Conservation (phyloP, 2,329 filamentous ascomycete genomes). For the Colletotrichum neosansevieriae region DNA sequence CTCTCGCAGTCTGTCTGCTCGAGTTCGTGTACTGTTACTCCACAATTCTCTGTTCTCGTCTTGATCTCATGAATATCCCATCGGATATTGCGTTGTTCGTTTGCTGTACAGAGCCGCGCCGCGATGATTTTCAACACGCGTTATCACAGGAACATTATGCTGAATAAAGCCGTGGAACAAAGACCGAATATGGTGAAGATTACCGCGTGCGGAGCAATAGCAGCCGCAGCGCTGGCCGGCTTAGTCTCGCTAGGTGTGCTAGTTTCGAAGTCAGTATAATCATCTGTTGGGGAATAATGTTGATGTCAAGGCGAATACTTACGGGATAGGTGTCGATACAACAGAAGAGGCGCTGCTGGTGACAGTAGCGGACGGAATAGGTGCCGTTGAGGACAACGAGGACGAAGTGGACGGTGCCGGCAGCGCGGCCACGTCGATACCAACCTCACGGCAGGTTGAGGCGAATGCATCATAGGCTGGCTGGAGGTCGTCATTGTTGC, state of each 20-base stretch:
- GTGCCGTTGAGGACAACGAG: not conserved
- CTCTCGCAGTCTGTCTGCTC: not conserved
- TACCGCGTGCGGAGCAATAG: conserved; percentile 33
- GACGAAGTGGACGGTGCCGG: not conserved
- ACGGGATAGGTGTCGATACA: not conserved
- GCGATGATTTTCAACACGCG: not conserved
- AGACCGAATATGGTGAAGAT: conserved; percentile 30
- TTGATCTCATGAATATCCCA: not conserved
- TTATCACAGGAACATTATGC: conserved; percentile 27
- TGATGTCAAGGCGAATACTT: not conserved
- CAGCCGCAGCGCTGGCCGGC: conserved; percentile 33
- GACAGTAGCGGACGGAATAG: not conserved
- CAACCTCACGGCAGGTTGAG: conserved; percentile 27
- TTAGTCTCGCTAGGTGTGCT: conserved; percentile 18
- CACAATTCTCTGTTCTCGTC: not conserved
- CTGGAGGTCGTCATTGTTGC: conserved; percentile 14
- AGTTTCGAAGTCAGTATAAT: not conserved
- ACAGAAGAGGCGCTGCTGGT: not conserved
- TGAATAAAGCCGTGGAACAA: conserved; percentile 23
- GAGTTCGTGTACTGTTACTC: not conserved
- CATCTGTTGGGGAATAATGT: not conserved
- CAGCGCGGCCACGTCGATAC: conserved; percentile 22
- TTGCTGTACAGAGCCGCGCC: too few relatives aligned
- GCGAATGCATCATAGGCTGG: conserved; percentile 36
- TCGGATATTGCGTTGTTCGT: too few relatives aligned